These are phyloP conservation scores for Solanum peruvianum DNA, from an alignment of 257 asterid genomes.

Conservation along the genomic window DNA sequence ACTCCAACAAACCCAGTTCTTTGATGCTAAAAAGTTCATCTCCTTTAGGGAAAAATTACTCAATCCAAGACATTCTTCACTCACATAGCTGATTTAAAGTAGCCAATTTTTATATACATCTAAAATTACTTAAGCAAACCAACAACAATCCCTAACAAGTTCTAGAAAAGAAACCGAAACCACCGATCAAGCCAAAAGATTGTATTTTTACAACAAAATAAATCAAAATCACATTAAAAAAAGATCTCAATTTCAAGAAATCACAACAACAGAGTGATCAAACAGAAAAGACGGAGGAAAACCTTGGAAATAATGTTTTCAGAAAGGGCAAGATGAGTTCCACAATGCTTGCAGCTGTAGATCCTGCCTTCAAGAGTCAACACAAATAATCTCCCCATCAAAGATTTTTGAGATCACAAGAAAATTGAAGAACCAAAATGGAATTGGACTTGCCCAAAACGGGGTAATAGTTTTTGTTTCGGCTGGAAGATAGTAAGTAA, in stretches of 20 bases:
- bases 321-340: constrained; percentile 12
- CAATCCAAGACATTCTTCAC: background rate
- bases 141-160: background rate
- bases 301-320: constrained; percentile 9
- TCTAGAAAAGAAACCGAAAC: background rate
- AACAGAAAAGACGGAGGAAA: background rate
- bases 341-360: constrained; percentile 13
- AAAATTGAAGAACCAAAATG: background rate
- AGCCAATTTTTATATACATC: background rate
- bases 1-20: background rate
- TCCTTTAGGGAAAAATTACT: background rate
- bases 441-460: background rate
- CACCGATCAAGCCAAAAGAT: background rate
- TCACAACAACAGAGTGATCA: background rate
- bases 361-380: constrained; percentile 9
- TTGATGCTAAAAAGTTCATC: background rate
- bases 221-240: background rate
- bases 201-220: background rate
- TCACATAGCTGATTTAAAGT: background rate
- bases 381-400: constrained; percentile 11
- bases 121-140: background rate
- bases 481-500: background rate
- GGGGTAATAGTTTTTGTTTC: background rate
- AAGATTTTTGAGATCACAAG: background rate
- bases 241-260: background rate